Base-by-base conservation (phyloP, 768 basidiomycete species). In the Jaapia argillacea region DNA sequence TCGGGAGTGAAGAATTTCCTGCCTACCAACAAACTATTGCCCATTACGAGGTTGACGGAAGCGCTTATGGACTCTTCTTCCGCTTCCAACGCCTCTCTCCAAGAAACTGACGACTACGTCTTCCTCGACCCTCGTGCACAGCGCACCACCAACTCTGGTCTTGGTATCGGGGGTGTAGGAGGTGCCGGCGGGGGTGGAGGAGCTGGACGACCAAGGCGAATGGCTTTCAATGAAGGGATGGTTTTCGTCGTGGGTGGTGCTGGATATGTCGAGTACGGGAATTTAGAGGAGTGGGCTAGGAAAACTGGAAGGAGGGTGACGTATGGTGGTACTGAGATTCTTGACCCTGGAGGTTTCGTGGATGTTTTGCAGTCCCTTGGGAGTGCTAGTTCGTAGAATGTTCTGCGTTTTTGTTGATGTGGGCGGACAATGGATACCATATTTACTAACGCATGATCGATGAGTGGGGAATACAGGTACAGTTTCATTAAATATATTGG, bases 1-100 rank as follows among this genome's bases (percentile, higher is more conserved):
- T 93, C 92, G 0, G 94, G 93, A 28, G 96, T 99, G 54, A 96
- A 94, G 61, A 97, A 96, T 64, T 92, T 99, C 70, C 65, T 99
- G 14, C 96, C 96, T 1, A 84, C 89, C 2, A 89, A 91, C 58
- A 94, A 99, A 63, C 75, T 96, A 28, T 74, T 96, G 40, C 84
- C 90, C 7, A 79, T 94, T 37, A 97, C 96, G 0, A 81, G 96
- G 7, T 71, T 99, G 24, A 82, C 87, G 1, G 96, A 98, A 56
- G 94, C 96, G 18, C 70, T 99, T 23, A 98, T 98, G 93, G 96
- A 99, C 58, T 93, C 96, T 0, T 82, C 92, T 0, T 74, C 85
- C 2, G 96, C 91, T 2, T 86, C 89, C 22, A 93, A 92, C 46
- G 87, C 93, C 58, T 97, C 96, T 4, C 63, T 99, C 25, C 85